phyloP scores from a whole-genome alignment of 148 eudicot genomes.

The Polygonum maritimum region DNA sequence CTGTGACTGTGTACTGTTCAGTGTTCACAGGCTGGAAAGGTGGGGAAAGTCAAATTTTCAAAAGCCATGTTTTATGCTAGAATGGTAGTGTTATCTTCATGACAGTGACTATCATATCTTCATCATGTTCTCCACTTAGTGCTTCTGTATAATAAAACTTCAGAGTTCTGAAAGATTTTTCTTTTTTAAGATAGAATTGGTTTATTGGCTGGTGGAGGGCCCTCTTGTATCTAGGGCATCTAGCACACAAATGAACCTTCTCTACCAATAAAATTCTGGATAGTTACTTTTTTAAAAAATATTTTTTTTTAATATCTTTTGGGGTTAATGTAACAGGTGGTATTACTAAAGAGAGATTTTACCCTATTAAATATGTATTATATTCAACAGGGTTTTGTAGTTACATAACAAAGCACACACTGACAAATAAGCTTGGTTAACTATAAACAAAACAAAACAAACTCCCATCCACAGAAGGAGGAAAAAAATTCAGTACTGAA shows the following conservation, averaged over 20 bases:
- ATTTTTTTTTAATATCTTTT: too few species aligned
- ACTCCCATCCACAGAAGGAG: background rate
- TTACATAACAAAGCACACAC: background rate
- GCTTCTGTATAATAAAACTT: background rate
- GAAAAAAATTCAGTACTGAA: background rate
- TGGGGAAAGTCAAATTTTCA: background rate
- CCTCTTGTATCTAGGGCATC: background rate
- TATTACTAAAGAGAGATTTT: too few species aligned
- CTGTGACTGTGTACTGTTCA: background rate
- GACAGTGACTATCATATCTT: slow-evolving; percentile 16
- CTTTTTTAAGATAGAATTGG: too few species aligned
- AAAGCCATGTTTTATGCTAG: background rate
- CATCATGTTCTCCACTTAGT: slow-evolving; percentile 8
- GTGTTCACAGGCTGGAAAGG: slow-evolving; percentile 18
- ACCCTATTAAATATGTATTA: background rate
- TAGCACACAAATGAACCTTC: background rate
- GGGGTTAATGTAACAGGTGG: too few species aligned
- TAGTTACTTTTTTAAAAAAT: too few species aligned
- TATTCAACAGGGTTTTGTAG: background rate
- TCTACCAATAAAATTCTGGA: background rate
- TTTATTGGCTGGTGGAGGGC: background rate
- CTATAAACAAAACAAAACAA: background rate
- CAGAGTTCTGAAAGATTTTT: background rate
- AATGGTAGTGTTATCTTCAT: slow-evolving; percentile 13
- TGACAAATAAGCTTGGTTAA: background rate